A percentile compares a stretch with the other conserved stretches of the same genome.
phyloP scores from a whole-genome alignment of 2,329 filamentous ascomycete species.

The Trichoderma brevicompactum region DNA sequence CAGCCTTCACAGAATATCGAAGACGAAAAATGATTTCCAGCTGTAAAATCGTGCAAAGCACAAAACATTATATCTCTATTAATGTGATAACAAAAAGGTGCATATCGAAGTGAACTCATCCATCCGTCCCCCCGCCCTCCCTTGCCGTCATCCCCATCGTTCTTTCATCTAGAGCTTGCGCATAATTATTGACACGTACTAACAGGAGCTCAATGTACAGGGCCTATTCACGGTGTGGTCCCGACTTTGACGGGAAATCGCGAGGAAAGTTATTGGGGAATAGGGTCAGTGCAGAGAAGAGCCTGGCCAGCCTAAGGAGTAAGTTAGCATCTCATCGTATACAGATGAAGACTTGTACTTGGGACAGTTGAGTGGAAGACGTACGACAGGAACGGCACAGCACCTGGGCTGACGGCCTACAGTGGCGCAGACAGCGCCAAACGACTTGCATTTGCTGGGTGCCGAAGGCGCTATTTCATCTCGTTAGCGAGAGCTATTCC shows the following conservation, averaged over 20 bases:
- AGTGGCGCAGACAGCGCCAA: slow-evolving; percentile 8
- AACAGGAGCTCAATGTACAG: slow-evolving; percentile 18
- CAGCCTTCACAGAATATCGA: no score
- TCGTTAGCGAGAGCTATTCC: background rate
- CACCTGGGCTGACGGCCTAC: slow-evolving; percentile 17
- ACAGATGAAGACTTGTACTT: background rate
- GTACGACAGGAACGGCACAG: slow-evolving; percentile 26
- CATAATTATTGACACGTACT: slow-evolving; percentile 18
- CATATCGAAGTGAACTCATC: slow-evolving; percentile 22
- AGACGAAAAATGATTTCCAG: background rate
- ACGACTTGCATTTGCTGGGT: slow-evolving; percentile 12
- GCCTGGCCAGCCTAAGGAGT: slow-evolving; percentile 21
- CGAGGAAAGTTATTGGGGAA: background rate
- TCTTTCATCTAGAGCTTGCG: slow-evolving; percentile 1
- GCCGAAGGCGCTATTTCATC: background rate
- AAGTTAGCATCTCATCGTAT: background rate
- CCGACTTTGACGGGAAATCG: background rate
- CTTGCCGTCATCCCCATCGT: background rate
- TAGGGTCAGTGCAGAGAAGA: slow-evolving; percentile 27
- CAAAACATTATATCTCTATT: slow-evolving; percentile 22
- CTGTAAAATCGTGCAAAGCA: slow-evolving; percentile 15
- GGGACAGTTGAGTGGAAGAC: no score
- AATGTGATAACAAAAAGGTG: slow-evolving; percentile 15
- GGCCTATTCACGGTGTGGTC: slow-evolving; percentile 1
- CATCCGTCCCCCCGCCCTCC: background rate